Conservation (phyloP, 768 basidiomycete genomes). For the Xerocomellus chrysenteron region DNA sequence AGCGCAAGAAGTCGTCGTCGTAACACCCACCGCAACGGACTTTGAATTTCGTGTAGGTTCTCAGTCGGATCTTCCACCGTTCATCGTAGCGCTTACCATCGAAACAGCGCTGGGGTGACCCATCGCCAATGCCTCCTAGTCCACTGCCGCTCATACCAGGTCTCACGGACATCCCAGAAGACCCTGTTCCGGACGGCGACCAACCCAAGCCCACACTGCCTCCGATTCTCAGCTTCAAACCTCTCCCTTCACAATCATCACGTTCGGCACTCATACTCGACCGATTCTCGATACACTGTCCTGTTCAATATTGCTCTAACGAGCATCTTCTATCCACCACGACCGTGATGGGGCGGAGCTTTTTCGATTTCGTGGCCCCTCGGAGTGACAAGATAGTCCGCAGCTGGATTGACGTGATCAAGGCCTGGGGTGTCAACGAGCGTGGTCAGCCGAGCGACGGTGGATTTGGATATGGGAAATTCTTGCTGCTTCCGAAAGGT, state of each 20-base stretch:
- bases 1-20: slow-evolving; percentile 76
- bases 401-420: slow-evolving; percentile 74
- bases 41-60: slow-evolving; percentile 52
- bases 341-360: slow-evolving; percentile 59
- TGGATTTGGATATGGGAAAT: slow-evolving; percentile 80
- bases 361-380: slow-evolving; percentile 72
- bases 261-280: slow-evolving; percentile 82
- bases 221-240: slow-evolving; percentile 50
- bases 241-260: slow-evolving; percentile 66
- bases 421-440: slow-evolving; percentile 84
- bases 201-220: slow-evolving; percentile 1
- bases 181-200: slow-evolving; percentile 2
- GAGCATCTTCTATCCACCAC: slow-evolving; percentile 61
- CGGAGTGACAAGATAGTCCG: slow-evolving; percentile 66
- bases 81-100: slow-evolving; percentile 4
- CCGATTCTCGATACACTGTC: slow-evolving; percentile 66
- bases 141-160: slow-evolving; percentile 35
- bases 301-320: slow-evolving; percentile 72
- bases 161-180: slow-evolving; percentile 15
- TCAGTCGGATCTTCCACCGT: slow-evolving; percentile 8
- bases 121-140: slow-evolving; percentile 59
- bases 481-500: slow-evolving; percentile 54
- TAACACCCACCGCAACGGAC: slow-evolving; percentile 56
- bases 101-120: slow-evolving; percentile 65
- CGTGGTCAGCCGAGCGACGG: slow-evolving; percentile 80